Evolutionary conservation across 805 yeast species (phyloP).

Genomic region (Limtongia smithiae): DNA sequence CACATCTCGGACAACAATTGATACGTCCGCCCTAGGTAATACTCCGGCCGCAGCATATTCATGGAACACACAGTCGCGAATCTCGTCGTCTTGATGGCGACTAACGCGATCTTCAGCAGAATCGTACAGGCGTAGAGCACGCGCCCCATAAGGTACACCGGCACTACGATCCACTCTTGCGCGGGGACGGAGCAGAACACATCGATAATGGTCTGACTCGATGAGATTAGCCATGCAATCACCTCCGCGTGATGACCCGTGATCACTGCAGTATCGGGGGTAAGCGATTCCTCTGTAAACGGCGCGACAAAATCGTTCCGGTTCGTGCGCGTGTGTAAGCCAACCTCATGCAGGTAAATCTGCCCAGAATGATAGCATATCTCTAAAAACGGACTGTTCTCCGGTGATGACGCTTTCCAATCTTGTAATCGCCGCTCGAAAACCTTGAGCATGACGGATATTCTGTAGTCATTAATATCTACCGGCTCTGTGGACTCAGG

Average conservation of each 20-base stretch:
- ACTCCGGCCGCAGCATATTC: conserved; percentile 12
- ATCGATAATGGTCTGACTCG: conserved; percentile 16
- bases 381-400: not conserved
- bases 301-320: conserved; percentile 11
- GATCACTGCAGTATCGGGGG: not conserved
- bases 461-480: conserved; percentile 8
- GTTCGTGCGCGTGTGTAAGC: conserved; percentile 14
- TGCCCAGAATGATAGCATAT: conserved; percentile 13
- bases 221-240: conserved; percentile 21
- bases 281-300: conserved; percentile 7
- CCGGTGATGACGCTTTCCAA: conserved; percentile 9
- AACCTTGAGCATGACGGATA: conserved; percentile 3
- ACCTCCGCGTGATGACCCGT: conserved; percentile 17
- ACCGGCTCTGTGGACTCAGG: conserved; percentile 2
- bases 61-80: conserved; percentile 16
- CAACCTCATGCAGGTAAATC: conserved; percentile 21
- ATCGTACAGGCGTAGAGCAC: conserved; percentile 18
- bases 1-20: conserved; percentile 8
- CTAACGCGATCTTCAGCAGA: conserved; percentile 14
- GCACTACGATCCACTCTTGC: conserved; percentile 2
- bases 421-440: conserved; percentile 9
- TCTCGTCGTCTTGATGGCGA: conserved; percentile 1
- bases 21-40: conserved; percentile 17
- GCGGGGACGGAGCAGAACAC: conserved; percentile 11
- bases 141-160: conserved; percentile 11